These are phyloP conservation scores for Marchantia paleacea DNA, from an alignment of 225 moss, liverwort and hornwort genomes.

Conservation along the genomic window DNA sequence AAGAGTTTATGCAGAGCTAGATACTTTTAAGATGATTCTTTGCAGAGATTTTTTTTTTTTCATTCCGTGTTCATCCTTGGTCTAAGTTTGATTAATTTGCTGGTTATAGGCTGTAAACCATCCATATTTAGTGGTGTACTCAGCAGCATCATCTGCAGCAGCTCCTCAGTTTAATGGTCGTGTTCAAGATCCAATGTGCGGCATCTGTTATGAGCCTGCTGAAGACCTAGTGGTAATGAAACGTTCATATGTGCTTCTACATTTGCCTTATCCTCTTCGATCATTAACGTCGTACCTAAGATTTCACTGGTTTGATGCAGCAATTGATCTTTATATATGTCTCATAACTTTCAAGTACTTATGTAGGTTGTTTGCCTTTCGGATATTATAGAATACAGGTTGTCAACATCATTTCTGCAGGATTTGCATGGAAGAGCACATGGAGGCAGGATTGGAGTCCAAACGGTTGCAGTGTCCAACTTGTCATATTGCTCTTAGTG, in stretches of 20 bases:
- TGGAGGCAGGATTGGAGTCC: constrained; percentile 30
- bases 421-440: constrained; percentile 44
- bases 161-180: constrained; percentile 34
- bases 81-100: background rate
- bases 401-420: constrained; percentile 55
- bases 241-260: background rate
- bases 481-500: constrained; percentile 52
- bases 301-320: too few species aligned
- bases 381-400: constrained; percentile 37
- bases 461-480: constrained; percentile 45
- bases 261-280: too few species aligned
- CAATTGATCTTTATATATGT: too few species aligned
- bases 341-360: background rate
- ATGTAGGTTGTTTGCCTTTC: background rate
- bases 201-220: constrained; percentile 52
- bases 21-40: too few species aligned
- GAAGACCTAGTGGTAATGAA: constrained; percentile 53
- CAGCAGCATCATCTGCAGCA: constrained; percentile 39
- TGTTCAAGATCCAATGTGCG: constrained; percentile 33
- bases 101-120: constrained; percentile 56
- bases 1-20: too few species aligned
- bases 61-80: too few species aligned
- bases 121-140: constrained; percentile 60
- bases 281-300: too few species aligned
- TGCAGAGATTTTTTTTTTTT: too few species aligned